phyloP scores from a whole-genome alignment of 257 asterid species.

The Penstemon eatonii region DNA sequence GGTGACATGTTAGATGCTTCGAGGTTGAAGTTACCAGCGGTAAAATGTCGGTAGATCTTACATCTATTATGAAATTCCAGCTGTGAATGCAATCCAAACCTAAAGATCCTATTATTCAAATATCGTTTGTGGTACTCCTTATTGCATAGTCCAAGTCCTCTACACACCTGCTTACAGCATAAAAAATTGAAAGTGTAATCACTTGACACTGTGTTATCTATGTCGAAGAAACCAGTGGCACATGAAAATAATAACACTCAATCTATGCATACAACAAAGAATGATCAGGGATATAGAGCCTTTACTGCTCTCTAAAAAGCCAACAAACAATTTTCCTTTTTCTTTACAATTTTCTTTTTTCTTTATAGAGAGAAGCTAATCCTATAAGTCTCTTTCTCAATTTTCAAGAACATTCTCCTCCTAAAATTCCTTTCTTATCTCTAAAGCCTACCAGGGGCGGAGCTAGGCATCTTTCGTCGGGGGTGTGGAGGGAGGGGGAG shows the following conservation, averaged over 20 bases:
- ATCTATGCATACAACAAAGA: slow-evolving; percentile 12
- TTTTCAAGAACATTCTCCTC: no score
- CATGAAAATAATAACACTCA: slow-evolving; percentile 6
- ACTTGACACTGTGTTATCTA: slow-evolving; percentile 12
- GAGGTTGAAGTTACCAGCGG: slow-evolving; percentile 58
- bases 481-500: no score
- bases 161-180: slow-evolving; percentile 54
- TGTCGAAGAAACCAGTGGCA: neutral
- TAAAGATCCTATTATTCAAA: slow-evolving; percentile 49
- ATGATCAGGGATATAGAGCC: neutral
- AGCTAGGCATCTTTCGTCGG: no score
- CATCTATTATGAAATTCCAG: slow-evolving; percentile 61
- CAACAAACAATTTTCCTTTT: no score
- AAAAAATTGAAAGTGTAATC: slow-evolving; percentile 21
- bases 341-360: no score
- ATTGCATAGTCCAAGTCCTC: slow-evolving; percentile 72
- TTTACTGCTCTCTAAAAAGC: no score
- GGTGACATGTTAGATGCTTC: slow-evolving; percentile 41
- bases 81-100: slow-evolving; percentile 67
- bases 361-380: no score
- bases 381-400: no score
- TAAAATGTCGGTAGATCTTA: slow-evolving; percentile 76
- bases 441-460: no score
- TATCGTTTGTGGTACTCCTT: slow-evolving; percentile 73
- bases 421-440: no score